phyloP scores from a whole-genome alignment of 192 early-diverging fungal genomes.

The Rhizoclosmatium sp. region DNA sequence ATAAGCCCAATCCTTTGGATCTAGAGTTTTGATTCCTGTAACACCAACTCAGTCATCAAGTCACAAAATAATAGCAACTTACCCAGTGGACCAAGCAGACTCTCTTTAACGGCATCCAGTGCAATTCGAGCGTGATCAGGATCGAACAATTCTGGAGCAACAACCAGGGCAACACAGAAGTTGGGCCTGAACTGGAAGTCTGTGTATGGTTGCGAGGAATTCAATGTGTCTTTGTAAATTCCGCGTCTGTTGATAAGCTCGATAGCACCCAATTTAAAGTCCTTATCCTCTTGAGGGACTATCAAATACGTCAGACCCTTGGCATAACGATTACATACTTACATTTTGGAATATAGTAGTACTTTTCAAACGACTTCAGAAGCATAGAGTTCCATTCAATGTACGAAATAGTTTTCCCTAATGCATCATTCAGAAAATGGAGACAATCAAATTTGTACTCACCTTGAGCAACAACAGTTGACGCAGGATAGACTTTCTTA shows the following conservation, averaged over 20 bases:
- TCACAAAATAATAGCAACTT: too few relatives aligned
- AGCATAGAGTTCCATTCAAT: conserved; percentile 82
- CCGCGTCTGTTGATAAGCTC: conserved; percentile 84
- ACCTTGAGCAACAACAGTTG: not conserved
- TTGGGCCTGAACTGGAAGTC: conserved; percentile 97
- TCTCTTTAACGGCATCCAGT: conserved; percentile 71
- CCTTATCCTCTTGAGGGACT: conserved; percentile 57
- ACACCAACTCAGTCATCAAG: not conserved
- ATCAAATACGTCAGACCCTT: not conserved
- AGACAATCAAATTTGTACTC: not conserved
- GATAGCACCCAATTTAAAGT: conserved; percentile 63
- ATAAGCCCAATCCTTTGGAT: conserved; percentile 94
- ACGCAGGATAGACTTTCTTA: too few relatives aligned
- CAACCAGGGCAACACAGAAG: conserved; percentile 87
- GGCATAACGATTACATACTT: conserved; percentile 14
- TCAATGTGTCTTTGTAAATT: conserved; percentile 92
- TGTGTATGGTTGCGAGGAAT: conserved; percentile 72
- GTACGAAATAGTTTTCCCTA: conserved; percentile 58
- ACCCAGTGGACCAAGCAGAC: conserved; percentile 81
- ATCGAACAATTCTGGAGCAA: conserved; percentile 94
- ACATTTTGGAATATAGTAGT: conserved; percentile 91
- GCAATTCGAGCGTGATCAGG: conserved; percentile 74
- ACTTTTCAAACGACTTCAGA: conserved; percentile 81
- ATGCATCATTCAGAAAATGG: not conserved
- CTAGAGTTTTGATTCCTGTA: conserved; percentile 90